These are phyloP conservation scores for Penicillium griseofulvum DNA, from an alignment of 2,329 filamentous ascomycete species.

Conservation along the genomic window DNA sequence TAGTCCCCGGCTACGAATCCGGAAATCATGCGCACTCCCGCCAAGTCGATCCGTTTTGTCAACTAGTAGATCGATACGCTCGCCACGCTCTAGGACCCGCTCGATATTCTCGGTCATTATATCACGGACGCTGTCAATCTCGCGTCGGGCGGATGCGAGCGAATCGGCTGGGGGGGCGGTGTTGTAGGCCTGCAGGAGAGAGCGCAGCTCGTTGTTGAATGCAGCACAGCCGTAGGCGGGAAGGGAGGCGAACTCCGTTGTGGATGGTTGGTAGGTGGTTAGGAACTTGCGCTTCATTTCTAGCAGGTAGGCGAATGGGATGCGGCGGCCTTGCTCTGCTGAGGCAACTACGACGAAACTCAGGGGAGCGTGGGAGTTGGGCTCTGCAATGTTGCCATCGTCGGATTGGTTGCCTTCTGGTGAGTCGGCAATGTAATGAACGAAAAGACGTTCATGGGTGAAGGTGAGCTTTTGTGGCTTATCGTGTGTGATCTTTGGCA, in stretches of 20 bases:
- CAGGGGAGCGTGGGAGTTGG: conserved; percentile 69
- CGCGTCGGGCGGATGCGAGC: conserved; percentile 74
- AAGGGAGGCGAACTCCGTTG: conserved; percentile 71
- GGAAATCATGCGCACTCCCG: conserved; percentile 83
- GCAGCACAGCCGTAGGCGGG: conserved; percentile 86
- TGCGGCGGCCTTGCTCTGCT: conserved; percentile 74
- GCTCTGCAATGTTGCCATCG: conserved; percentile 37
- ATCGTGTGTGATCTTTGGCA: conserved; percentile 86
- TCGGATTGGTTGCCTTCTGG: conserved; percentile 58
- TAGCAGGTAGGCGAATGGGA: conserved; percentile 88
- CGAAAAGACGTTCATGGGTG: conserved; percentile 85
- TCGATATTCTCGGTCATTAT: conserved; percentile 98
- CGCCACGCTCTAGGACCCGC: conserved; percentile 80
- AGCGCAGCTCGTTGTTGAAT: conserved; percentile 78
- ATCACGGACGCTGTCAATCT: conserved; percentile 88
- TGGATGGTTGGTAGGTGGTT: conserved; percentile 61
- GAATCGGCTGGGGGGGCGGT: conserved; percentile 77
- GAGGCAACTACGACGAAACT: conserved; percentile 91
- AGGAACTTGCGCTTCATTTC: conserved; percentile 90
- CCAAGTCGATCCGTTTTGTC: conserved; percentile 95
- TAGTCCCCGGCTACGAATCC: conserved; percentile 79
- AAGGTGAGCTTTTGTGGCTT: conserved; percentile 86
- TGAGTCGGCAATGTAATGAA: conserved; percentile 90
- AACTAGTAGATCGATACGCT: conserved; percentile 88
- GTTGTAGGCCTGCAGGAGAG: conserved; percentile 79